phyloP scores from a whole-genome alignment of 2,329 filamentous ascomycete genomes.

The Apiospora koreana region DNA sequence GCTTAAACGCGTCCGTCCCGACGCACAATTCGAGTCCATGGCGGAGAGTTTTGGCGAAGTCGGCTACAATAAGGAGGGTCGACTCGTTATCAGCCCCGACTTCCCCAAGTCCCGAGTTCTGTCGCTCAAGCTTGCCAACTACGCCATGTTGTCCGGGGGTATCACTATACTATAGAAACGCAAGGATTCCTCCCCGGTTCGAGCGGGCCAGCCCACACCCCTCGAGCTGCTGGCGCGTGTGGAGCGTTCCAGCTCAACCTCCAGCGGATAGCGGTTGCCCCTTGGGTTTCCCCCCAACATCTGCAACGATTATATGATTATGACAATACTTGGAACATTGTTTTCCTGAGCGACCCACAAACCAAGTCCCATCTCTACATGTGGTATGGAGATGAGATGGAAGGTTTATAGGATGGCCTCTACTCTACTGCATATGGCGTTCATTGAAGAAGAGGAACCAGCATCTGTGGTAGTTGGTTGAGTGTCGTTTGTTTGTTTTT shows the following conservation, averaged over 20 bases:
- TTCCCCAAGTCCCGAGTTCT: conserved; percentile 53
- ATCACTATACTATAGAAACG: conserved; percentile 34
- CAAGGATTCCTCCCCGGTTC: too few relatives aligned
- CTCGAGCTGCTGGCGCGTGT: neutral
- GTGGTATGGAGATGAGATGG: neutral
- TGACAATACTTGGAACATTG: conserved; percentile 9
- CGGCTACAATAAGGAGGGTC: conserved; percentile 59
- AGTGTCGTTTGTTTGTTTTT: neutral
- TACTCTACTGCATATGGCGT: conserved; percentile 1
- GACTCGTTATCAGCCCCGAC: conserved; percentile 57
- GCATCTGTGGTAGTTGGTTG: neutral
- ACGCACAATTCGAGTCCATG: conserved; percentile 60
- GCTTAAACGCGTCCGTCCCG: conserved; percentile 59
- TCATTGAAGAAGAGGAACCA: neutral
- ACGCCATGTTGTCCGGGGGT: conserved; percentile 49
- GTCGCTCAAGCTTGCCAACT: conserved; percentile 60
- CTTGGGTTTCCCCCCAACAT: conserved; percentile 3
- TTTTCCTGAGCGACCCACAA: neutral
- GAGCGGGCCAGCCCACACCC: too few relatives aligned
- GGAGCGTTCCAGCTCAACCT: too few relatives aligned
- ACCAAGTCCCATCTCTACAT: neutral
- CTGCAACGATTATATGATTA: conserved; percentile 14
- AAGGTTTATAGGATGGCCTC: neutral
- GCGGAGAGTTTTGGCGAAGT: conserved; percentile 65
- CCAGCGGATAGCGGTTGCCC: neutral